Base-by-base conservation (phyloP, 768 basidiomycete genomes). In the Kwoniella europaea region DNA sequence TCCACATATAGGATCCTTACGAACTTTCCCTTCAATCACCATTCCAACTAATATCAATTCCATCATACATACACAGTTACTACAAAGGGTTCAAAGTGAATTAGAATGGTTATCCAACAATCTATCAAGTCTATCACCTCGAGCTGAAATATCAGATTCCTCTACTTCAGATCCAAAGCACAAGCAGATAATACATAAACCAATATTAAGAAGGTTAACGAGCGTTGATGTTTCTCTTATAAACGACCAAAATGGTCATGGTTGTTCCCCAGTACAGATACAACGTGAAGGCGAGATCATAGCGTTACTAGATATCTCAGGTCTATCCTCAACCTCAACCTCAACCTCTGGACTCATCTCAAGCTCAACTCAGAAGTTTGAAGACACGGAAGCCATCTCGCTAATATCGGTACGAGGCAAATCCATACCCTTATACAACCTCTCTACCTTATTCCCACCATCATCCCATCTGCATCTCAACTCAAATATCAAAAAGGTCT, bases 61-160 rank as follows among this genome's bases (percentile, higher is more conserved):
- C 4, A 70, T 70, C 42, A 29, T 70, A 2, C 68, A 70, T 29
- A 16, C 13, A 5, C 68, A 70, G 60, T 57, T 70, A 22, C 10
- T 52, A 46, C 20, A 54, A 44, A 57, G 68, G 22, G 50, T 65
- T 9, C 2, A 57, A 7, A 58, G 50, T 35, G 68, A 70, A 29
- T 24, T 70, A 10, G 62, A 69, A 10, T 41, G 15, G 2, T 29
- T 68, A 12, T 22, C 54, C 10, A 68, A 43, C 16, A 20, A 29
- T 10, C n/a, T 61, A 15, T 18, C 46, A 61, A 35, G 6, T 35
- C 35, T 35, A 7, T 35, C 35, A 35, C 35, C 35, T 35, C 35
- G 35, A 7, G 4, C 35, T 35, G 35, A 7, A 35, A 35, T 35
- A 35, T 35, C 35, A 35, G 35, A 35, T 35, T 35, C 35, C 35